Evolutionary conservation across 2,329 filamentous ascomycete species (phyloP).

Genomic region (Talaromyces amestolkiae): DNA sequence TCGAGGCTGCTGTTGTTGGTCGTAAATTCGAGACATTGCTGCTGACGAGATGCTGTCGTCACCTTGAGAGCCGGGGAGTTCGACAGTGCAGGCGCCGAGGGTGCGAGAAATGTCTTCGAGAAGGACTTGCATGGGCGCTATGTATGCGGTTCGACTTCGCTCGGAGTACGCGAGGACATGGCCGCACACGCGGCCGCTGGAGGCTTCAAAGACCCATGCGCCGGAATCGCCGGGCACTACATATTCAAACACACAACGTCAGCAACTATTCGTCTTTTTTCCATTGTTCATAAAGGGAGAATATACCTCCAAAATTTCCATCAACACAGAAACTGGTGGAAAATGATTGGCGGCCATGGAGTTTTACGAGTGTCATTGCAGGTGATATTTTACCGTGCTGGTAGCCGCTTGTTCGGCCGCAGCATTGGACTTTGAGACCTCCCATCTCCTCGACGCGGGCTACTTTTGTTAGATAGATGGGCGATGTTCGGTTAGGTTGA

Average conservation of each 20-base stretch:
- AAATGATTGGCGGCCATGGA: constrained; percentile 78
- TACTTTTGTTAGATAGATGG: constrained; percentile 57
- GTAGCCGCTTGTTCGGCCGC: constrained; percentile 80
- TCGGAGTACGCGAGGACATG: constrained; percentile 88
- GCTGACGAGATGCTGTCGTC: constrained; percentile 26
- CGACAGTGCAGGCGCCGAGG: constrained; percentile 67
- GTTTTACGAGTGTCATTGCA: constrained; percentile 78
- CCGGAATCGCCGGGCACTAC: constrained; percentile 82
- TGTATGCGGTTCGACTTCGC: constrained; percentile 78
- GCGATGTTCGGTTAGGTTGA: constrained; percentile 36
- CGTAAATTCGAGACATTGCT: constrained; percentile 22
- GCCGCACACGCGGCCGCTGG: constrained; percentile 75
- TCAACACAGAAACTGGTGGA: constrained; percentile 67
- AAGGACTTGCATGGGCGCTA: constrained; percentile 90
- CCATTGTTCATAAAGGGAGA: background rate
- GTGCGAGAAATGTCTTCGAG: constrained; percentile 81
- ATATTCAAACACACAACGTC: constrained; percentile 13
- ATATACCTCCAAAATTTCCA: constrained; percentile 56
- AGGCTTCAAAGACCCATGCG: constrained; percentile 85
- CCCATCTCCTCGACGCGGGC: constrained; percentile 59
- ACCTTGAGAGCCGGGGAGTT: constrained; percentile 58
- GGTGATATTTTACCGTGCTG: constrained; percentile 75
- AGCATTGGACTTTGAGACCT: constrained; percentile 78
- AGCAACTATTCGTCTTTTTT: background rate
- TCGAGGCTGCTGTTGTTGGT: constrained; percentile 18